These are phyloP conservation scores for Carnegiea gigantea DNA, from an alignment of 179 eudicot genomes.

Conservation along the genomic window DNA sequence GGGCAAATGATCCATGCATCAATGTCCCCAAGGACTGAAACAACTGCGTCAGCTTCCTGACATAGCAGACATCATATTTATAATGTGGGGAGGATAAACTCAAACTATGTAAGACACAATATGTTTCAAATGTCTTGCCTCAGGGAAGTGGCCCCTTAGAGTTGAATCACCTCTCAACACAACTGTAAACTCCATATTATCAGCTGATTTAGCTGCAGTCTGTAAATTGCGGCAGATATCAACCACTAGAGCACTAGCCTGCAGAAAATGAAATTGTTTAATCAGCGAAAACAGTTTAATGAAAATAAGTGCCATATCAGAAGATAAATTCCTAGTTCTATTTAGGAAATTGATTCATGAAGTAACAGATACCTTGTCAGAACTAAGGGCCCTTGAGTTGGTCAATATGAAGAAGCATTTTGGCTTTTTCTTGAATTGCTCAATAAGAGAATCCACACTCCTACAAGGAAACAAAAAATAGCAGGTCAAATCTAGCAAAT, in stretches of 20 bases:
- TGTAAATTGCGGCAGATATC: slow-evolving; percentile 76
- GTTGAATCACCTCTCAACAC: slow-evolving; percentile 99
- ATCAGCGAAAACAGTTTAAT: not conserved
- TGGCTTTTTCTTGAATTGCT: slow-evolving; percentile 66
- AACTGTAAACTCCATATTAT: slow-evolving; percentile 65
- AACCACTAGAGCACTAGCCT: slow-evolving; percentile 77
- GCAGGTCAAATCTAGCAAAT: not conserved
- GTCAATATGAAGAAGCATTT: slow-evolving; percentile 97
- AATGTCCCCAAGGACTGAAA: slow-evolving; percentile 82
- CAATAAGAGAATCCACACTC: slow-evolving; percentile 67
- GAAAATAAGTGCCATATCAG: not conserved
- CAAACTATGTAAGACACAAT: not conserved
- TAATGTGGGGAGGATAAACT: not conserved
- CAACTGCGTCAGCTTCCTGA: slow-evolving; percentile 96
- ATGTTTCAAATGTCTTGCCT: slow-evolving; percentile 50
- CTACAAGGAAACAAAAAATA: slow-evolving; percentile 41
- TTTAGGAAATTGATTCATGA: not conserved
- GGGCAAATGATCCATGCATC: slow-evolving; percentile 98
- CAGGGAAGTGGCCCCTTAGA: slow-evolving; percentile 96
- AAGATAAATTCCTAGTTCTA: not conserved
- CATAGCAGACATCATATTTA: slow-evolving; percentile 21
- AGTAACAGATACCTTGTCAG: slow-evolving; percentile 62
- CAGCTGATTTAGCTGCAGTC: slow-evolving; percentile 65
- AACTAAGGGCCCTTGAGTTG: slow-evolving; percentile 80
- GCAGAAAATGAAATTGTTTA: slow-evolving; percentile 26